Percentiles rank a stretch among this genome's conserved stretches.
Conservation (phyloP, 208 protist genomes). For the Acanthamoeba lenticulata region DNA sequence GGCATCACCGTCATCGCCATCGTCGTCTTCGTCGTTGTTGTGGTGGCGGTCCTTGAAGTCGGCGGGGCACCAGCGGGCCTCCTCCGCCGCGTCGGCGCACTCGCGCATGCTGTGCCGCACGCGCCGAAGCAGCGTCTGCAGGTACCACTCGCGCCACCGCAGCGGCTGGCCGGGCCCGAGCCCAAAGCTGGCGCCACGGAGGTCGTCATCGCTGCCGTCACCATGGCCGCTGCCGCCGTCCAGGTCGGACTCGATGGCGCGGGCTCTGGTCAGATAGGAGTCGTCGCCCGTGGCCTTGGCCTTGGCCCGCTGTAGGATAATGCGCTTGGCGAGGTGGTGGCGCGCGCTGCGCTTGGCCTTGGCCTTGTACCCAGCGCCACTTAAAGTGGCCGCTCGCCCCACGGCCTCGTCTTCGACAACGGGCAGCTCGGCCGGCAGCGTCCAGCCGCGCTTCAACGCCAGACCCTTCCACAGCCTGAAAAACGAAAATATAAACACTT, state of each 20-base stretch:
- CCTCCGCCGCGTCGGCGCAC: not conserved
- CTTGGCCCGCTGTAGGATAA: not conserved
- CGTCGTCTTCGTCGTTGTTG: not conserved
- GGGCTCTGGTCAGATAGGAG: not conserved
- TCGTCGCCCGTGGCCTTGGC: not conserved
- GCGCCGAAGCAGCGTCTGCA: not conserved
- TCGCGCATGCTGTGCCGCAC: slow-evolving; percentile 23
- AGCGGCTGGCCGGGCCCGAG: too few relatives aligned
- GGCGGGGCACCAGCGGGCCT: not conserved
- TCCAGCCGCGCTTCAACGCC: not conserved
- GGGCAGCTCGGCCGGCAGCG: not conserved
- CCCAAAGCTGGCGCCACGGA: not conserved
- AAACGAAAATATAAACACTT: too few relatives aligned
- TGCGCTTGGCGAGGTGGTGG: not conserved
- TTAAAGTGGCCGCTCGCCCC: not conserved
- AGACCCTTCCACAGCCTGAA: slow-evolving; percentile 13
- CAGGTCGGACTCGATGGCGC: not conserved
- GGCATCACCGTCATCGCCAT: not conserved
- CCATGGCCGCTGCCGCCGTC: not conserved
- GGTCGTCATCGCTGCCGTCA: not conserved
- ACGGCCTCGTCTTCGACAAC: not conserved
- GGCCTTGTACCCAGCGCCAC: not conserved
- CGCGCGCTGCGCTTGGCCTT: not conserved
- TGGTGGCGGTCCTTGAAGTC: too few relatives aligned
- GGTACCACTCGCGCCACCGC: not conserved